Conservation (phyloP, 75 land plant genomes). For the Selaginella moellendorffii region DNA sequence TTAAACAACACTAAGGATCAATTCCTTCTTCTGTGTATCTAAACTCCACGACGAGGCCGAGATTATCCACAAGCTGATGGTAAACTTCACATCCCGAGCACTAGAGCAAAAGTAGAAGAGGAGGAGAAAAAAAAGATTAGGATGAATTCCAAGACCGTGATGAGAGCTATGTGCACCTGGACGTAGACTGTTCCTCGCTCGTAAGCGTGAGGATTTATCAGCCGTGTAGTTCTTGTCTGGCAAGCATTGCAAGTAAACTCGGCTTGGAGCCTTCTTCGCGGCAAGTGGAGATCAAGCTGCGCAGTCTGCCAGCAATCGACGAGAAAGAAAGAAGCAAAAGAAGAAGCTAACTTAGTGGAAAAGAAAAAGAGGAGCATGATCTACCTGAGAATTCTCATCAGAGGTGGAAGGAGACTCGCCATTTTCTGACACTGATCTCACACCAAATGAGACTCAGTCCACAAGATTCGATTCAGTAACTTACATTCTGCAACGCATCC, state of each 20-base stretch:
- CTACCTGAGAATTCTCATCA: background rate
- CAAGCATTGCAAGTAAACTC: conserved; percentile 61
- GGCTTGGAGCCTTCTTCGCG: conserved; percentile 52
- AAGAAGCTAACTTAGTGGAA: background rate
- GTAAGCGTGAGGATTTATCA: conserved; percentile 58
- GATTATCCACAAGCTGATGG: conserved; percentile 76
- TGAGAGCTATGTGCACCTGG: conserved; percentile 58
- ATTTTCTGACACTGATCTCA: background rate
- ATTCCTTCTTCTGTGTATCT: background rate
- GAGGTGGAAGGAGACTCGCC: background rate
- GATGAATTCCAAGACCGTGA: no score
- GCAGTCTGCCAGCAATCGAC: background rate
- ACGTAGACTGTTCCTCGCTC: conserved; percentile 65
- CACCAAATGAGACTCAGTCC: background rate
- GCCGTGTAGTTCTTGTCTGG: conserved; percentile 42
- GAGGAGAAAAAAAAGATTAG: background rate
- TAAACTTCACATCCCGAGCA: conserved; percentile 68
- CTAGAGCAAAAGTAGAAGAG: conserved; percentile 14
- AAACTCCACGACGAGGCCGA: conserved; percentile 68
- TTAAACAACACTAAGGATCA: no score
- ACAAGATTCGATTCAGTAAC: background rate
- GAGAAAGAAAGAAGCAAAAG: background rate
- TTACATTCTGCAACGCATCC: background rate
- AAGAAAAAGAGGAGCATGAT: background rate
- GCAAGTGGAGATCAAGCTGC: conserved; percentile 28